phyloP scores from a whole-genome alignment of 2,329 filamentous ascomycete species.

The Phaeosphaeriaceae sp. region DNA sequence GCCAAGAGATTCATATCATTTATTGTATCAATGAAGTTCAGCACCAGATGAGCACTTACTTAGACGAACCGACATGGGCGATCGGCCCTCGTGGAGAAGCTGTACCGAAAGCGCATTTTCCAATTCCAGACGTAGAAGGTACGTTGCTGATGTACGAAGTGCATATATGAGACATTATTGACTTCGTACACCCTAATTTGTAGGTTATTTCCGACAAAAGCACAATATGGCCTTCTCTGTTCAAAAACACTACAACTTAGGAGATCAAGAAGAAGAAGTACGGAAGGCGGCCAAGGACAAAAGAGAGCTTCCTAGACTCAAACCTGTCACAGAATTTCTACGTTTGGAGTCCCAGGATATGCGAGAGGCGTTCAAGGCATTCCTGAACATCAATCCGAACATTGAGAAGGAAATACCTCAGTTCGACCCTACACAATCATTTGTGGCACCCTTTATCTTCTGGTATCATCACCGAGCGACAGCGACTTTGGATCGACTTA shows the following conservation, averaged over 20 bases:
- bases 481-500: constrained; percentile 5
- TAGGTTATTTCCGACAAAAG: constrained; percentile 7
- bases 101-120: not conserved
- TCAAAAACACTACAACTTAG: constrained; percentile 3
- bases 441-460: constrained; percentile 2
- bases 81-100: not conserved
- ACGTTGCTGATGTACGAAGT: no score
- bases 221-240: constrained; percentile 7
- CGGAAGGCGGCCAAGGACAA: constrained; percentile 6
- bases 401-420: not conserved
- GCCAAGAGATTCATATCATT: not conserved
- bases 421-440: not conserved
- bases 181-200: no score
- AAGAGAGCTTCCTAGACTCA: constrained; percentile 5
- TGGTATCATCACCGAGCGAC: constrained; percentile 6
- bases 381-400: not conserved
- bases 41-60: not conserved
- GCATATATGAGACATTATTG: no score
- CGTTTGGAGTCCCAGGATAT: constrained; percentile 6
- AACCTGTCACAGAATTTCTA: constrained; percentile 1
- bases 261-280: constrained; percentile 5
- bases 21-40: not conserved
- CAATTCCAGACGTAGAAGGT: constrained; percentile 2
- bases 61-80: not conserved
- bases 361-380: constrained; percentile 4